phyloP scores from a whole-genome alignment of 805 yeast genomes.

The Helenozyma baotianmanensis region DNA sequence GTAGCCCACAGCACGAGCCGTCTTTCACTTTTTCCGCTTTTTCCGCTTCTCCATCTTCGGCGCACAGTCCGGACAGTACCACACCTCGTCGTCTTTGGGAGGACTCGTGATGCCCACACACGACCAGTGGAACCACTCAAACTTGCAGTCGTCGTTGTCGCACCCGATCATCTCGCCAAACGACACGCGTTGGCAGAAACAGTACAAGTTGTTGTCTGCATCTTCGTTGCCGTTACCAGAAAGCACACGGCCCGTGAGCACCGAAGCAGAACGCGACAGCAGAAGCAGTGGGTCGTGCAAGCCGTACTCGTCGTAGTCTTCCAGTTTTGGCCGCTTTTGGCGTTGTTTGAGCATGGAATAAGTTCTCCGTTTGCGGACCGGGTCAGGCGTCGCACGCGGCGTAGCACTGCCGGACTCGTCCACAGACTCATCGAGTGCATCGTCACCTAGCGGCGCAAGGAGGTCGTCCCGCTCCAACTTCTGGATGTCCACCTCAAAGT shows the following conservation, averaged over 20 bases:
- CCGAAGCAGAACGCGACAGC: constrained; percentile 4
- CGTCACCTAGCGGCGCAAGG: constrained; percentile 49
- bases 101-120: constrained; percentile 89
- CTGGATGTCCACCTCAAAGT: constrained; percentile 71
- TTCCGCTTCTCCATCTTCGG: constrained; percentile 43
- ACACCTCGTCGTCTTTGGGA: constrained; percentile 72
- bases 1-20: too few species aligned
- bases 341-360: constrained; percentile 11
- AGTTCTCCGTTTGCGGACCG: constrained; percentile 13
- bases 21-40: constrained; percentile 33
- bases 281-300: constrained; percentile 15
- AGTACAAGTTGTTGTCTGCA: constrained; percentile 49
- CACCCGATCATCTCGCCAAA: constrained; percentile 97
- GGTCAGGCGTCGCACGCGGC: constrained; percentile 15
- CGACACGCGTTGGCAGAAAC: constrained; percentile 91
- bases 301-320: constrained; percentile 13
- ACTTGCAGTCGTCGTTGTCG: constrained; percentile 82
- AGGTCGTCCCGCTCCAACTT: constrained; percentile 78
- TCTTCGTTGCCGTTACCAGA: constrained; percentile 29
- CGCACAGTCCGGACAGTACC: constrained; percentile 90
- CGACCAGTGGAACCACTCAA: constrained; percentile 94
- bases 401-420: constrained; percentile 7
- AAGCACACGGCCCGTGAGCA: constrained; percentile 4
- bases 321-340: constrained; percentile 13
- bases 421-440: constrained; percentile 3